Evolutionary conservation across 768 basidiomycete genomes (phyloP), one percentile per base, ranked within the genome.

Genomic region (Phylloporus arenicola): DNA sequence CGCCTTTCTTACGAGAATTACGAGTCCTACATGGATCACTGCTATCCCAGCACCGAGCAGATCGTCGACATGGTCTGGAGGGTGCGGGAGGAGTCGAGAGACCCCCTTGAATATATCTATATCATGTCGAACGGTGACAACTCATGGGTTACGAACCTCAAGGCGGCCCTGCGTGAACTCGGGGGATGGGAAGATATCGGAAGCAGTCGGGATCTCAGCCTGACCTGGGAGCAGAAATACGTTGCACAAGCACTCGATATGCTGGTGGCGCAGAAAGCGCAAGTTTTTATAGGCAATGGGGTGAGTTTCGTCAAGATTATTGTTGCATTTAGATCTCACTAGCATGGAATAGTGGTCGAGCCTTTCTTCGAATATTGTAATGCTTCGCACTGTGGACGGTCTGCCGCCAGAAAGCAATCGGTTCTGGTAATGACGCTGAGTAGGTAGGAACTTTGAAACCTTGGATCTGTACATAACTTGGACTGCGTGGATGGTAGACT

Each of bases 281-380:
- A 78, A 47, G 67, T 72, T 22, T 75, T 80, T 57, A 63, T 79
- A 33, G 79, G 77, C 7, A 80, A 80, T 42, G 79, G 78, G 60
- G 76, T 75, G 50, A 58, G 75, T 62, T 6, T 8, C 41, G 12
- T n/a, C 9, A 6, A 10, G 9, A 48, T 43, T 3, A 8, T 29
- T 19, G 4, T n/a, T 16, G 27, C 11, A 29, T 17, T 19, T 31
- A 14, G 10, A 38, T 45, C 41, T 54, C 39, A 55, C 48, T 27
- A n/a, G 10, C 19, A 13, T 19, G 41, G 20, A 17, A 40, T 47
- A 73, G 71, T 74, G 69, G 59, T 73, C 72, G 19, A 72, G 71
- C 20, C 53, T 72, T 27, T 68, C 71, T n/a, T 73, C 72, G 19
- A 73, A 72, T 33, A 54, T 69, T 13, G 65, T 72, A 9, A 66